Conservation (phyloP, 768 basidiomycete species). For the Nidularia sp. region DNA sequence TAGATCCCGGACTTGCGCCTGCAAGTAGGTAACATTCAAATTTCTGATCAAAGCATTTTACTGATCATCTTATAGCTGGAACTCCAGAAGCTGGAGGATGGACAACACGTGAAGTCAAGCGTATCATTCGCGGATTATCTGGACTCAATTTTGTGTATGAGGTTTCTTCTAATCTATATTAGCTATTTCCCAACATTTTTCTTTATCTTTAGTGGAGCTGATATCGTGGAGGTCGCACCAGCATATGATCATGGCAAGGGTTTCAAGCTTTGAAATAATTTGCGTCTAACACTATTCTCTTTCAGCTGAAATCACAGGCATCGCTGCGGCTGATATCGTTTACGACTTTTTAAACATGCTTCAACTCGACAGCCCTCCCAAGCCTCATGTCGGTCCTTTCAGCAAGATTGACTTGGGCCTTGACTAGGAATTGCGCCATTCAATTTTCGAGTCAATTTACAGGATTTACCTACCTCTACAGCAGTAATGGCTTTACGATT, state of each 20-base stretch:
- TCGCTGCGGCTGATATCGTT: conserved; percentile 53
- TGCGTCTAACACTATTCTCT: neutral
- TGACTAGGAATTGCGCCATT: no score
- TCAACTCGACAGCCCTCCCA: conserved; percentile 1
- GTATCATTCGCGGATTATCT: conserved; percentile 55
- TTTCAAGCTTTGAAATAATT: neutral
- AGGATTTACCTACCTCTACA: no score
- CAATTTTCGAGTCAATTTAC: no score
- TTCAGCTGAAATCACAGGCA: conserved; percentile 59
- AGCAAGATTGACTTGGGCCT: neutral
- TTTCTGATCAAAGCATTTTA: neutral
- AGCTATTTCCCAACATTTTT: neutral
- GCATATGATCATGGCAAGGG: neutral
- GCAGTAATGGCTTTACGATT: no score
- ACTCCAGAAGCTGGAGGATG: conserved; percentile 66
- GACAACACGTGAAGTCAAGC: conserved; percentile 61
- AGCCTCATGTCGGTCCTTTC: neutral
- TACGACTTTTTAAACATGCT: conserved; percentile 21
- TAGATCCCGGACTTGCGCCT: conserved; percentile 59
- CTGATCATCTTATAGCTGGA: conserved; percentile 34
- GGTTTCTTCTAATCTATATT: neutral
- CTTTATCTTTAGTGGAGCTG: conserved; percentile 1
- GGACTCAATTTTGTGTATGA: conserved; percentile 59
- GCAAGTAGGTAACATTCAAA: conserved; percentile 21
- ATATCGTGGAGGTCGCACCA: neutral